Conservation (phyloP, 176 grass and related monocot genomes). For the Tuctoria greenei region DNA sequence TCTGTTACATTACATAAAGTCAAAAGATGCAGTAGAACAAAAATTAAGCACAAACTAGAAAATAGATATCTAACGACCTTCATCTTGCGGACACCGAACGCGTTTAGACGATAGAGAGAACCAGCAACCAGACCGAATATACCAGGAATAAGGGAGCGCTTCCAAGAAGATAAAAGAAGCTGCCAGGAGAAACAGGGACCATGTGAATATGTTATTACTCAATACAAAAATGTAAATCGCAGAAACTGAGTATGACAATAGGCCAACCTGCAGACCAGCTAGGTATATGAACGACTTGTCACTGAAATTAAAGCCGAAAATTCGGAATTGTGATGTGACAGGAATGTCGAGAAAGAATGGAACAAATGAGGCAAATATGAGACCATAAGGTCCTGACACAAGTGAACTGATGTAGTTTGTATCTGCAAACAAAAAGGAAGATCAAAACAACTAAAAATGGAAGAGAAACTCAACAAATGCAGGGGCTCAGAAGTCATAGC, state of each 20-base stretch:
- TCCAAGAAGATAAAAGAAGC: slow-evolving; percentile 93
- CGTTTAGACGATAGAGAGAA: slow-evolving; percentile 78
- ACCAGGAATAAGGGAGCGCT: slow-evolving; percentile 79
- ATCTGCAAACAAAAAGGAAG: slow-evolving; percentile 51
- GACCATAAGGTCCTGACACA: slow-evolving; percentile 88
- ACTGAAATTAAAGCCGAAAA: slow-evolving; percentile 80
- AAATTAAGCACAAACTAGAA: not conserved
- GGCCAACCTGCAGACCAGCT: slow-evolving; percentile 83
- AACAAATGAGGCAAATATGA: slow-evolving; percentile 91
- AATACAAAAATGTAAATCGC: slow-evolving; percentile 23
- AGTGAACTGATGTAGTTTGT: slow-evolving; percentile 55
- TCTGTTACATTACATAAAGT: not conserved
- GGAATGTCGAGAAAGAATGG: slow-evolving; percentile 92
- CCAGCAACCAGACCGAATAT: slow-evolving; percentile 83
- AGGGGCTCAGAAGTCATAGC: not conserved
- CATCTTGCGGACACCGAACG: slow-evolving; percentile 57
- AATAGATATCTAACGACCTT: slow-evolving; percentile 55
- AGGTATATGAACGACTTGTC: slow-evolving; percentile 91
- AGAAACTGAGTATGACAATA: slow-evolving; percentile 33
- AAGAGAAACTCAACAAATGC: not conserved
- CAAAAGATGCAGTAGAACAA: not conserved
- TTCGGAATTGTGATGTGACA: slow-evolving; percentile 68
- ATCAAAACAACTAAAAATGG: slow-evolving; percentile 14
- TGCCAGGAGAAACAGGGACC: slow-evolving; percentile 41
- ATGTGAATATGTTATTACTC: not conserved